Base-by-base conservation (phyloP, 441 rosid species). In the Gossypium davidsonii region DNA sequence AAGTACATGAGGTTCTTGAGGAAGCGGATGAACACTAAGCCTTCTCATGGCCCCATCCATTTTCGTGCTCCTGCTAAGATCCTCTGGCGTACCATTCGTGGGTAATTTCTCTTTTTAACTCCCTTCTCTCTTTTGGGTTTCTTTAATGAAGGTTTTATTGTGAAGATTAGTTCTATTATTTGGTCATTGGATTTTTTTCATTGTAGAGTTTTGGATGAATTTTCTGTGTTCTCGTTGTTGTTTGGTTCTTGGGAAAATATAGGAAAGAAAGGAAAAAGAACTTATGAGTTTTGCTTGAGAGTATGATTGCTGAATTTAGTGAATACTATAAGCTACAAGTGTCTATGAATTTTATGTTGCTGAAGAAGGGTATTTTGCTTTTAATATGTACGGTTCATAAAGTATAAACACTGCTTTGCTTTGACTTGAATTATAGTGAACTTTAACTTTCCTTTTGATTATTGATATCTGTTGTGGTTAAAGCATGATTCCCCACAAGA, bases 21-120 rank as follows among this genome's bases (percentile, higher is more conserved):
- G 73, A 89, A 91, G 83, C 93, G 97, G 28, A 93, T 93, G 98
- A 93, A 91, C 86, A 93, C 98, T 21, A 91, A 93, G 75, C 98
- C 98, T 4, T 93, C 98, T 75, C 97, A 93, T 26, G 98, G 98
- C 26, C 97, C 98, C 67, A 89, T 92, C 76, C 98, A 91, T 55
- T 93, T 93, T 86, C 88, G 98, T 11, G 90, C 92, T 55, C 98
- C 98, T 9, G 80, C 97, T 20, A 93, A 91, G 87, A 93, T 91
- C 86, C 85, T 93, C 79, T 91, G 93, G 98, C 92, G 97, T 17
- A 93, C 97, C 4, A 82, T 93, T 56, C 98, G 93, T 9, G 98
- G 97, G 97, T 91, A 60, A 86, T 65, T 44, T 64, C 48, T 73
- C 3, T 25, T 14, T 18, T 63, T 20, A 60, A 31, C 15, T 76